Conservation (phyloP, 805 yeast species). For the Cyberlindnera mrakii region DNA sequence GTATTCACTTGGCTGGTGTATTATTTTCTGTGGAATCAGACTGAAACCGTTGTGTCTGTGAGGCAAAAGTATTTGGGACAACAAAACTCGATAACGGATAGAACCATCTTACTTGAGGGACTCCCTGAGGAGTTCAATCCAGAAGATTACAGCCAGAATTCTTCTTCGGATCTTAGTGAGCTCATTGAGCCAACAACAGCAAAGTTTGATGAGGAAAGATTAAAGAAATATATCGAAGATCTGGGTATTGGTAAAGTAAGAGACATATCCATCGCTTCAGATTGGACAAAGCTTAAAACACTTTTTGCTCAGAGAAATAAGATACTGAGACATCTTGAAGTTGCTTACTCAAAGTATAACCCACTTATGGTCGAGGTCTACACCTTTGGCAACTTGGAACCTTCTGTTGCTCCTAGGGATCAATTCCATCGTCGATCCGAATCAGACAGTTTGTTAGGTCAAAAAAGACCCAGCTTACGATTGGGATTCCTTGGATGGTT, state of each 20-base stretch:
- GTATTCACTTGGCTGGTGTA: slow-evolving; percentile 69
- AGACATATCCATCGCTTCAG: slow-evolving; percentile 70
- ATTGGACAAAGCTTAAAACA: slow-evolving; percentile 69
- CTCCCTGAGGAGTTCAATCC: slow-evolving; percentile 72
- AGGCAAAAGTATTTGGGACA: slow-evolving; percentile 80
- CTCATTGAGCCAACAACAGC: slow-evolving; percentile 2
- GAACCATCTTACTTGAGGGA: slow-evolving; percentile 83
- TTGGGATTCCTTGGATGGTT: slow-evolving; percentile 45
- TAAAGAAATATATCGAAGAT: slow-evolving; percentile 70
- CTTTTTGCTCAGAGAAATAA: slow-evolving; percentile 53
- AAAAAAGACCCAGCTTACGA: slow-evolving; percentile 36
- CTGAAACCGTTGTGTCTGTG: slow-evolving; percentile 65
- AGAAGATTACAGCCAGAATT: slow-evolving; percentile 14
- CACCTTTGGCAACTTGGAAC: slow-evolving; percentile 21
- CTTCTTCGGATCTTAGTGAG: slow-evolving; percentile 7
- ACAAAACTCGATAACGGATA: slow-evolving; percentile 85
- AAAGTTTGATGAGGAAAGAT: slow-evolving; percentile 46
- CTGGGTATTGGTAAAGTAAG: slow-evolving; percentile 79
- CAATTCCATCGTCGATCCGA: slow-evolving; percentile 2
- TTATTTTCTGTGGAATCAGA: slow-evolving; percentile 60
- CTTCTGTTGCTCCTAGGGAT: slow-evolving; percentile 19
- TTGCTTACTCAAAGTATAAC: slow-evolving; percentile 27
- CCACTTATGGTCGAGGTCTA: slow-evolving; percentile 20
- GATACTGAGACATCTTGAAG: slow-evolving; percentile 57
- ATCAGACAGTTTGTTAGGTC: slow-evolving; percentile 1